Base-by-base conservation (phyloP, 2,329 filamentous ascomycete genomes). In the Rutstroemia sp. region DNA sequence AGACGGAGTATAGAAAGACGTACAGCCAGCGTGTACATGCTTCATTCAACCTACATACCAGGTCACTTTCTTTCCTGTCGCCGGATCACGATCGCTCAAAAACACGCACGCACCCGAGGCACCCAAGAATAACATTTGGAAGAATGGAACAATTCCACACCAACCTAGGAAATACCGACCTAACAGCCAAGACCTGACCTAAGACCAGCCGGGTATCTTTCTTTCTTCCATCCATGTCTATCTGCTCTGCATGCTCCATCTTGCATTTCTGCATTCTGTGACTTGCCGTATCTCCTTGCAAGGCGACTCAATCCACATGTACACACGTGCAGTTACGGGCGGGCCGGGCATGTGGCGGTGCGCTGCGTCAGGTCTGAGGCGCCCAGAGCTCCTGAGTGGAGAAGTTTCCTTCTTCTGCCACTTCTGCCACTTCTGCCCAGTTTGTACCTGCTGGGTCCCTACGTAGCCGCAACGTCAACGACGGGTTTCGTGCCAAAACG, bases 201-300 rank as follows among this genome's bases (percentile, higher is more conserved):
- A 23, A 5, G 23, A 23, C 23, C 23, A 23, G 5, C 23, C 23
- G 23, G 23, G 23, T 23, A 23, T 23, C 23, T 23, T 23, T 23
- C 23, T 23, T 23, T 17, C 23, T 30, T 10, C 40, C 40, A 40
- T 16, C 38, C 38, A 40, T 40, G 14, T 40, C 14, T 40, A 30
- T 30, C 27, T 30, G 7, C 38, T n/a, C 17, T 40, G 17, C 38
- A 40, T 40, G 38, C 7, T 17, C 14, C 38, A 40, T 40, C 16
- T 17, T 17, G 17, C 38, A 52, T 52, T n/a, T 52, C 27, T 54
- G 30, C 51, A 54, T 48, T 12, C 44, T 48, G 36, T 48, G 44
- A 19, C 50, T 38, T 44, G 38, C 38, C 30, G 25, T 52, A 27
- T 34, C 27, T 16, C 40, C 10, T 45, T 44, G 30, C 50, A 40